A percentile compares a stretch with the other conserved stretches of the same genome.
phyloP scores from a whole-genome alignment of 495 filamentous ascomycete species.

The Parathielavia appendiculata region DNA sequence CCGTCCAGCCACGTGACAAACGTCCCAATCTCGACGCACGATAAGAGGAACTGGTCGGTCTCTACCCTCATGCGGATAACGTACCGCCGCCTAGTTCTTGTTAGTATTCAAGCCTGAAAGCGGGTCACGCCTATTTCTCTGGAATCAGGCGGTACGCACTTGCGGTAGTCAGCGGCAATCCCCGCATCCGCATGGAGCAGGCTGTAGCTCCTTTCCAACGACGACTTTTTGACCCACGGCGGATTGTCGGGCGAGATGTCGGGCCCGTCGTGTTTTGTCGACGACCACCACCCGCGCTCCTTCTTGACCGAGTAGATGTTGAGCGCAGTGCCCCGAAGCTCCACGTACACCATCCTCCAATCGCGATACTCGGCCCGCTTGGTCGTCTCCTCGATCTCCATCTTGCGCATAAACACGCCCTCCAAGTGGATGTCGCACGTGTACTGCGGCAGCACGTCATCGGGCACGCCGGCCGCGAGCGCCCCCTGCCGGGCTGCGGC shows the following conservation, averaged over 20 bases:
- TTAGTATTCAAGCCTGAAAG: constrained; percentile 1
- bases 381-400: constrained; percentile 54
- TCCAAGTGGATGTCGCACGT: constrained; percentile 50
- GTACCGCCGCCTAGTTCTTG: constrained; percentile 43
- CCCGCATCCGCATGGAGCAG: constrained; percentile 63
- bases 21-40: constrained; percentile 46
- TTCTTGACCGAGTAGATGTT: constrained; percentile 51
- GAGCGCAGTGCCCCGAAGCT: constrained; percentile 57
- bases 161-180: constrained; percentile 57
- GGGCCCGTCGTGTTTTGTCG: constrained; percentile 27
- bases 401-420: constrained; percentile 50
- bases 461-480: background rate
- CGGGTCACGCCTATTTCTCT: background rate
- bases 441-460: constrained; percentile 49
- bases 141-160: constrained; percentile 35
- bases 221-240: constrained; percentile 39
- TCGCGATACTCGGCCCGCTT: constrained; percentile 46
- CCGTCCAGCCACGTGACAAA: constrained; percentile 56
- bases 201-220: constrained; percentile 52
- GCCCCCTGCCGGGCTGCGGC: constrained; percentile 3
- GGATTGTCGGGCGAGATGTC: constrained; percentile 40
- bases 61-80: constrained; percentile 60
- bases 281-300: constrained; percentile 36
- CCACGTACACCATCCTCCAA: constrained; percentile 53
- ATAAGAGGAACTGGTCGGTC: constrained; percentile 59